Evolutionary conservation across 345 rosid genomes (phyloP), one percentile per base, ranked within the genome.

Genomic region (Eutrema heterophyllum): DNA sequence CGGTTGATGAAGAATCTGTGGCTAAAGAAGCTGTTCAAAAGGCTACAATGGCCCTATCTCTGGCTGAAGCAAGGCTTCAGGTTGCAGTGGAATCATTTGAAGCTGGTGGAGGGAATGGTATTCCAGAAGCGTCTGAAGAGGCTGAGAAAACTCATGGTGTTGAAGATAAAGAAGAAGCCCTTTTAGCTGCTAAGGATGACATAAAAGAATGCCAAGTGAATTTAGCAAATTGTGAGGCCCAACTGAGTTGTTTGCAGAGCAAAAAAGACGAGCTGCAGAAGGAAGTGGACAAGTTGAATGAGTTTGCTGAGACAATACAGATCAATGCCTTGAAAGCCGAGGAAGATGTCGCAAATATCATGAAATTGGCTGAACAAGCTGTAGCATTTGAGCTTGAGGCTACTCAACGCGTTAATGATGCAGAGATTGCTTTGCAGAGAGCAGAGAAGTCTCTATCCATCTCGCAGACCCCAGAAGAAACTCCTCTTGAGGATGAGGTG

Each of bases 331-430:
- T 93, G 75, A 83, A 87, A 78, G 89, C 97, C 4, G 98, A 93
- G 73, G 97, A 90, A 68, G 98, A 90, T 56, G 98, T 93, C 16
- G 75, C 92, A 18, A 93, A 89, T 70, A 77, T 93, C 67, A 93
- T 93, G 98, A 83, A 84, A 71, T 80, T 92, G 67, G 98, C 98
- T 44, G 98, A 93, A 83, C 89, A 90, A 81, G 98, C 96, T 65
- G 96, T 93, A 71, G 98, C 96, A 60, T 82, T 85, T 78, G 97
- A 90, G 72, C 82, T 90, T 24, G 93, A 90, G 81, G 93, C 96
- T 77, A 70, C 87, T 45, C 86, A 89, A 64, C 72, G 64, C 41
- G 87, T 86, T 59, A 86, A 77, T 66, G 97, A 89, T 76, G 91
- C 97, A 10, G 93, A 91, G 84, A 88, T 91, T 82, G 91, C 89